phyloP scores from a whole-genome alignment of 2,329 filamentous ascomycete genomes.

The Cercospora canescens region DNA sequence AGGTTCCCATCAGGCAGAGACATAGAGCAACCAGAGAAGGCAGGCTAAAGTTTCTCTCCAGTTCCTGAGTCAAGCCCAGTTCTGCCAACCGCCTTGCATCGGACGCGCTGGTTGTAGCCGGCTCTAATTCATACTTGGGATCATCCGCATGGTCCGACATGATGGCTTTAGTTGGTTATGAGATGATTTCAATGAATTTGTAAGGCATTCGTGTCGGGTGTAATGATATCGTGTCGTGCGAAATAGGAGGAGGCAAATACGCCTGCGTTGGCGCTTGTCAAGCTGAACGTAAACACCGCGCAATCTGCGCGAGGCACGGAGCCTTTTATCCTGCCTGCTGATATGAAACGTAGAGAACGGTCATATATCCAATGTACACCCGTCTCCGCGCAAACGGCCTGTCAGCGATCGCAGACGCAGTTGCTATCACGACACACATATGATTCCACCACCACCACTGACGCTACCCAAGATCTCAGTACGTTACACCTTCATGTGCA shows the following conservation, averaged over 20 bases:
- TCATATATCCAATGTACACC: neutral
- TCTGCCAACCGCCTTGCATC: neutral
- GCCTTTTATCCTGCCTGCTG: neutral
- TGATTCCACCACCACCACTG: too few relatives aligned
- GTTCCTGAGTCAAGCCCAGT: neutral
- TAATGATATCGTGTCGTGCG: too few relatives aligned
- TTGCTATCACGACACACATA: too few relatives aligned
- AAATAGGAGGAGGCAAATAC: neutral
- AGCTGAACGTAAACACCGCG: neutral
- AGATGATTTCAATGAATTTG: neutral
- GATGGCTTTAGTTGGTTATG: neutral
- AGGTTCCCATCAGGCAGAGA: neutral
- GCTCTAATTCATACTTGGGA: neutral
- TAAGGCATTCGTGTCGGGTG: neutral
- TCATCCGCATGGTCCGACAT: neutral
- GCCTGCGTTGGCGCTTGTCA: neutral
- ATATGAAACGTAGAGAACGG: neutral
- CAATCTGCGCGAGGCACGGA: neutral
- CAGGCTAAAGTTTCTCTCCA: neutral
- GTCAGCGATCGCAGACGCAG: neutral
- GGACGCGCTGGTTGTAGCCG: neutral
- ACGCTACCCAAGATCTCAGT: too few relatives aligned
- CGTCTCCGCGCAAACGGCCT: neutral
- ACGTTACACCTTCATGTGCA: too few relatives aligned
- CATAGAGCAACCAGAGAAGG: neutral